Percentiles rank a stretch among this genome's conserved stretches.
These are phyloP conservation scores for Cynara cardunculus DNA, from an alignment of 129 eudicot species.

Conservation along the genomic window DNA sequence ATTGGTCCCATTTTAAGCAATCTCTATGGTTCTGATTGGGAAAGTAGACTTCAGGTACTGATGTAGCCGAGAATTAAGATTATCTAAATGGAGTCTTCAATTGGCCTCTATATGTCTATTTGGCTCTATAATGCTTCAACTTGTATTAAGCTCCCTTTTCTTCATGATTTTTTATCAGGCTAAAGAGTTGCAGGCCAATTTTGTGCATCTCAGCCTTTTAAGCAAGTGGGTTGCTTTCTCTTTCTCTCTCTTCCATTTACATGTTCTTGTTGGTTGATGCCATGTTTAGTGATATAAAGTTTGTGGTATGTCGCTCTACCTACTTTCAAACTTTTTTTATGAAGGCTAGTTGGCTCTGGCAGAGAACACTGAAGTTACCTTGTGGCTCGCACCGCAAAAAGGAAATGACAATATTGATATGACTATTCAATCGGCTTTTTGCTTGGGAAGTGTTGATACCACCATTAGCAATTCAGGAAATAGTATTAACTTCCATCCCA, in stretches of 20 bases:
- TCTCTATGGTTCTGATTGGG: conserved; percentile 75
- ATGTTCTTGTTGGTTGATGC: conserved; percentile 9
- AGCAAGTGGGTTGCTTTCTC: conserved; percentile 69
- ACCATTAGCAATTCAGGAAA: not conserved
- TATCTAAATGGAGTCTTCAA: not conserved
- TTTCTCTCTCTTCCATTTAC: not conserved
- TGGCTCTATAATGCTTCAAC: not conserved
- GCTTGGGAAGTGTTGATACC: not conserved
- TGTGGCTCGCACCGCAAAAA: not conserved
- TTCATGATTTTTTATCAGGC: conserved; percentile 43
- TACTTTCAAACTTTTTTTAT: not conserved
- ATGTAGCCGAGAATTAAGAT: conserved; percentile 7
- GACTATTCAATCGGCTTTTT: not conserved
- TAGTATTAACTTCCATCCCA: not conserved
- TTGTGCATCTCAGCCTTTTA: conserved; percentile 74
- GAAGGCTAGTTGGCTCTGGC: not conserved
- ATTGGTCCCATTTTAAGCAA: conserved; percentile 63
- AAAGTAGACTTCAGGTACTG: conserved; percentile 79
- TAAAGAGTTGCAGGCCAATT: conserved; percentile 86
- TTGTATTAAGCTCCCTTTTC: conserved; percentile 7
- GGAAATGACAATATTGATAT: not conserved
- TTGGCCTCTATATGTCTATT: not conserved
- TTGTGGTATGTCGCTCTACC: not conserved
- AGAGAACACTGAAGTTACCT: not conserved
- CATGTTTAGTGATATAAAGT: not conserved